phyloP scores from a whole-genome alignment of 2,329 filamentous ascomycete genomes.

The Diaporthe aspalathi region DNA sequence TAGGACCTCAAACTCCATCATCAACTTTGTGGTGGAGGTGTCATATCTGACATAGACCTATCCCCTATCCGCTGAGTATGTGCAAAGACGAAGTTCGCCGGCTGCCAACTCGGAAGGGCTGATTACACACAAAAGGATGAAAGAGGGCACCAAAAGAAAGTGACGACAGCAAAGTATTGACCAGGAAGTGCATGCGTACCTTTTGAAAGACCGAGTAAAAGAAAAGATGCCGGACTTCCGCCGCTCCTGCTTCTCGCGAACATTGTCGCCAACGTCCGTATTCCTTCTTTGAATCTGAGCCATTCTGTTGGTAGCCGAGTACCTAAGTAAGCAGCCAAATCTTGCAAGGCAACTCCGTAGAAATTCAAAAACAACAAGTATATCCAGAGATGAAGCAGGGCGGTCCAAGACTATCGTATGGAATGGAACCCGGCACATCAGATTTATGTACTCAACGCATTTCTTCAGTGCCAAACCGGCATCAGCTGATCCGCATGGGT shows the following conservation, averaged over 20 bases:
- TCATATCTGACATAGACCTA: background rate
- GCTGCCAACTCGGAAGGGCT: background rate
- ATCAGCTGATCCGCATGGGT: slow-evolving; percentile 18
- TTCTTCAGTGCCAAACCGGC: background rate
- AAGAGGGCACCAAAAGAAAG: background rate
- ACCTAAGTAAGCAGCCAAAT: background rate
- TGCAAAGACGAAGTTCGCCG: background rate
- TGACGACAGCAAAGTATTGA: background rate
- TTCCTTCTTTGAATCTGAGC: slow-evolving; percentile 37
- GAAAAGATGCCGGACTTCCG: slow-evolving; percentile 39
- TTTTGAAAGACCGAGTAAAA: slow-evolving; percentile 39
- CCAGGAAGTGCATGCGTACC: slow-evolving; percentile 30
- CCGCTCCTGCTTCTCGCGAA: slow-evolving; percentile 31
- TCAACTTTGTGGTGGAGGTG: background rate
- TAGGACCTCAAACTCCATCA: background rate
- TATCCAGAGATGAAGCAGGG: background rate
- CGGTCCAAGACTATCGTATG: background rate
- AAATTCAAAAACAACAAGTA: background rate
- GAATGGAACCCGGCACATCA: background rate
- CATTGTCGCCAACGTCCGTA: slow-evolving; percentile 31
- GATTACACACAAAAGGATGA: background rate
- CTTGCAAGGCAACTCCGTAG: too few species aligned
- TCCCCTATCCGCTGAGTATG: background rate
- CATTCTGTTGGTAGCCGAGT: slow-evolving; percentile 17
- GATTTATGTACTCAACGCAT: slow-evolving; percentile 1